Percentiles rank a stretch among this genome's conserved stretches.
phyloP scores from a whole-genome alignment of 192 early-diverging fungal genomes.

The Dimargaris verticillata region DNA sequence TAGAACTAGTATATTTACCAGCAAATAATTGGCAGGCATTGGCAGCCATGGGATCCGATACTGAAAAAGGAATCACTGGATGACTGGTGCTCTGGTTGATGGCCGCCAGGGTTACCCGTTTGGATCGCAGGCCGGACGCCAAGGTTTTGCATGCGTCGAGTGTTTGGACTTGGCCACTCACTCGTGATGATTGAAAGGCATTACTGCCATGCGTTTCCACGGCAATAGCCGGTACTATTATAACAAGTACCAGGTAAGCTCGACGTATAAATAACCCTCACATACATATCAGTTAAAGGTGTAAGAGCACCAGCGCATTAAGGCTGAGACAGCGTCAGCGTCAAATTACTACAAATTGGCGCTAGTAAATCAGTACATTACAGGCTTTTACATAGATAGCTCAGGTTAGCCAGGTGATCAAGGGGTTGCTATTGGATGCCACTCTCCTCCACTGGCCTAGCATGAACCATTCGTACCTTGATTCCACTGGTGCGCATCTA shows the following conservation, averaged over 20 bases:
- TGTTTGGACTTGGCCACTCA: constrained; percentile 30
- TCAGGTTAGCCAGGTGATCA: too few species aligned
- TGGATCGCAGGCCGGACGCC: constrained; percentile 26
- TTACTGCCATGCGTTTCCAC: constrained; percentile 60
- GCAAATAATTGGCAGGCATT: constrained; percentile 32
- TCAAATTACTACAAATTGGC: too few species aligned
- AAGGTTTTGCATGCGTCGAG: constrained; percentile 29
- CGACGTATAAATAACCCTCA: too few species aligned
- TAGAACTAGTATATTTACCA: constrained; percentile 17
- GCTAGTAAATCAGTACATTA: too few species aligned
- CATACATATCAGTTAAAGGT: too few species aligned
- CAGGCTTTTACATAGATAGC: too few species aligned
- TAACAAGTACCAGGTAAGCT: too few species aligned
- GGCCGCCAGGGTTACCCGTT: constrained; percentile 21
- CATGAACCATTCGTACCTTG: constrained; percentile 8
- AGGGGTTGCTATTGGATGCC: too few species aligned
- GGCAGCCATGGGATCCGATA: constrained; percentile 39
- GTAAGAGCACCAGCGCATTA: too few species aligned
- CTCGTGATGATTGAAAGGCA: constrained; percentile 44
- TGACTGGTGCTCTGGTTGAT: constrained; percentile 30
- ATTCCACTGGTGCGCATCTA: constrained; percentile 39
- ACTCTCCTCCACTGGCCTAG: too few species aligned
- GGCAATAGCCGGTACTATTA: constrained; percentile 44
- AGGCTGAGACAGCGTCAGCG: too few species aligned
- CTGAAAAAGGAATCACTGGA: constrained; percentile 35